Conservation (phyloP, 768 basidiomycete species). For the Suillus discolor region DNA sequence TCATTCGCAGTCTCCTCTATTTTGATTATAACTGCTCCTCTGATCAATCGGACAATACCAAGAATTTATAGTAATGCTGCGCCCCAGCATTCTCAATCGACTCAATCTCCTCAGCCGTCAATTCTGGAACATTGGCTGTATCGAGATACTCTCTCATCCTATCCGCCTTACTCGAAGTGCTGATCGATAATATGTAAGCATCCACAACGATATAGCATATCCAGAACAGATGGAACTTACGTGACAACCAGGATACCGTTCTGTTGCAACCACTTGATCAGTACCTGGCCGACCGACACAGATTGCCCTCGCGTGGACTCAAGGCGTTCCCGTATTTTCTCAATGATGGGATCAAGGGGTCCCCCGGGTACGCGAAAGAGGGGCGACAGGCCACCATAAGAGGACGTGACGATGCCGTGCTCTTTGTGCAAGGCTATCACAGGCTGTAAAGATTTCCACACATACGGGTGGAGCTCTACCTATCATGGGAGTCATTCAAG, state of each 20-base stretch:
- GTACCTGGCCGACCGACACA: constrained; percentile 21
- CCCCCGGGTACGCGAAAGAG: background rate
- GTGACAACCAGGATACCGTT: constrained; percentile 5
- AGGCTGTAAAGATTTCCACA: constrained; percentile 31
- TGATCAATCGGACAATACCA: background rate
- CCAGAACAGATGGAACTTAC: constrained; percentile 1
- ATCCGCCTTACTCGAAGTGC: constrained; percentile 25
- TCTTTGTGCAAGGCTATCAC: constrained; percentile 23
- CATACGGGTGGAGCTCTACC: constrained; percentile 73
- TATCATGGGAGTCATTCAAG: constrained; percentile 21
- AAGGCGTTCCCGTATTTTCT: constrained; percentile 22
- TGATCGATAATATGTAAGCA: constrained; percentile 7
- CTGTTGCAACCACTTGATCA: constrained; percentile 22
- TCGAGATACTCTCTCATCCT: constrained; percentile 26
- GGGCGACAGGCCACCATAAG: constrained; percentile 32
- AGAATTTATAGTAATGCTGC: constrained; percentile 18
- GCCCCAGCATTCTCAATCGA: constrained; percentile 23
- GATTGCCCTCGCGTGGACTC: constrained; percentile 16
- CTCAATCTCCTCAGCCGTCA: constrained; percentile 26
- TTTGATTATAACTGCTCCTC: background rate
- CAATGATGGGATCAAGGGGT: constrained; percentile 32
- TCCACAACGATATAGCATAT: background rate
- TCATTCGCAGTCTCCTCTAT: background rate
- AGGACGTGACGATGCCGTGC: constrained; percentile 23
- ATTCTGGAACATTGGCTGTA: constrained; percentile 21